Evolutionary conservation across 257 asterid genomes (phyloP), one percentile per base, ranked within the genome.

Genomic region (Craterostigma plantagineum): DNA sequence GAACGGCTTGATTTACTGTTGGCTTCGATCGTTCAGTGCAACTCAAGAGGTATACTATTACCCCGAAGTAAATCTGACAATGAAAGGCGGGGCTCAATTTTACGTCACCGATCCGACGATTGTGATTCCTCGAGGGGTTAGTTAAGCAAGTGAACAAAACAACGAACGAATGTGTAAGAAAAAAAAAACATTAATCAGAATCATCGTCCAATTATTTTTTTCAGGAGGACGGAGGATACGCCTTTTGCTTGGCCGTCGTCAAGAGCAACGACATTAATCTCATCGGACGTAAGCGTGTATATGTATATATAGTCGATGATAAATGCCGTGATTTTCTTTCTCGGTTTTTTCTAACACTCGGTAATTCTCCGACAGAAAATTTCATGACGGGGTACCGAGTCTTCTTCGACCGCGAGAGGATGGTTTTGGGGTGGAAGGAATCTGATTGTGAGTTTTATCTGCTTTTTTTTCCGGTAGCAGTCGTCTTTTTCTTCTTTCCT

Each of bases 311-410:
- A 15, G 14, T 7, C 5, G 35, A 40, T 14, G 18, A 13, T 35
- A 16, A 16, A 18, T 12, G 3, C 1, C 18, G 11, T 23, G 14
- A 5, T 49, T 35, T 14, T 34, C 34, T 30, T 30, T n/a, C 46
- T 45, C 9, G 37, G 18, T n/a, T 16, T 46, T 18, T 16, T 42
- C 14, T 42, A 42, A 42, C 13, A 1, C 43, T 10, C 39, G 11
- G 1, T 43, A 18, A 18, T 30, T 30, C 14, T 30, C 30, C 13
- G 11, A 43, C 87, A 90, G 99, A 90, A 66, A 83, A 90, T 53
- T 90, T 83, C 18, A 83, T 90, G 99, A 63, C 81, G 36, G 95
- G 95, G 36, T 70, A 90, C 36, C 84, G 87, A 9, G 51, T 84
- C 1, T 67, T 77, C 50, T 90, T 90, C 46, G 90, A 90, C 57